Percentiles rank a stretch among this genome's conserved stretches.
These are phyloP conservation scores for Rhododendron williamsianum DNA, from an alignment of 148 eudicot species.

Conservation along the genomic window DNA sequence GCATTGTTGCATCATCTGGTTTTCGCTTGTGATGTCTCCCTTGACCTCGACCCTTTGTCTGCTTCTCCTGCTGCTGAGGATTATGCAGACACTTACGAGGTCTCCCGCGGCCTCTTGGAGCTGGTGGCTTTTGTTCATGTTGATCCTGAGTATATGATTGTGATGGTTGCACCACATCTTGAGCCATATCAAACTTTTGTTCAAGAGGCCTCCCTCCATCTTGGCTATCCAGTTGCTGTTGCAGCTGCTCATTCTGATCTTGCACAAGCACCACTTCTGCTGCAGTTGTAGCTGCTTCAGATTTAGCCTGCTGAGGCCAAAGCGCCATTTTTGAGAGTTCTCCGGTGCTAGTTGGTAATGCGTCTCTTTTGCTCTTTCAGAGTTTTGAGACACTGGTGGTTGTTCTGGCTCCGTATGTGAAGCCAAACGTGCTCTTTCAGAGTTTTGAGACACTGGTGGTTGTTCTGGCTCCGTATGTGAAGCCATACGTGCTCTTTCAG, in stretches of 20 bases:
- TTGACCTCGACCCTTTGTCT: not conserved
- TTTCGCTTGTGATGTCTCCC: slow-evolving; percentile 2
- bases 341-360: not conserved
- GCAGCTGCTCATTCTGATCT: slow-evolving; percentile 4
- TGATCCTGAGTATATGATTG: not conserved
- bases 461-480: not conserved
- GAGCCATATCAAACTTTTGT: not conserved
- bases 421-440: not conserved
- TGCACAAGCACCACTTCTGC: not conserved
- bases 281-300: not conserved
- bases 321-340: not conserved
- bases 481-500: not conserved
- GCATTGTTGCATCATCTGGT: not conserved
- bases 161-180: not conserved
- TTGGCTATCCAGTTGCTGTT: not conserved
- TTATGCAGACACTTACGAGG: slow-evolving; percentile 1
- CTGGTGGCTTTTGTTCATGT: not conserved
- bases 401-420: not conserved
- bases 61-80: slow-evolving; percentile 7
- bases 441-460: not conserved
- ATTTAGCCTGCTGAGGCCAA: not conserved
- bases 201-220: not conserved
- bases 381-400: not conserved
- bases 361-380: not conserved
- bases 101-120: not conserved